phyloP scores from a whole-genome alignment of 208 protist species.

The Trypanosoma vivax region DNA sequence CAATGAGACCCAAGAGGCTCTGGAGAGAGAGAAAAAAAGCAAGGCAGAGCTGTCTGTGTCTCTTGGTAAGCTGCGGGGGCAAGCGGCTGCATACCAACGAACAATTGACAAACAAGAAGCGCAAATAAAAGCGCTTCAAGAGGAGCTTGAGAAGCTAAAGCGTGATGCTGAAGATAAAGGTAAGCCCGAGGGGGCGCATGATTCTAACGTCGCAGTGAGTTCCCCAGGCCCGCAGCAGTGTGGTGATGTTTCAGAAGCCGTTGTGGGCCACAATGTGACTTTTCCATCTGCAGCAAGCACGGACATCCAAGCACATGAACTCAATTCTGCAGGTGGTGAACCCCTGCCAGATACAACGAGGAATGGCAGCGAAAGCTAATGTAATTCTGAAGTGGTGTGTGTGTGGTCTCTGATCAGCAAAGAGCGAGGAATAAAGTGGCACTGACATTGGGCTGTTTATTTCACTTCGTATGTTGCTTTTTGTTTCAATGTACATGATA shows the following conservation, averaged over 20 bases:
- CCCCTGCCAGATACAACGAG: no score
- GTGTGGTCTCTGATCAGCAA: no score
- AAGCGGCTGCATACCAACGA: constrained; percentile 41
- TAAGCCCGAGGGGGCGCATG: background rate
- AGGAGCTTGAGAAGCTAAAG: constrained; percentile 26
- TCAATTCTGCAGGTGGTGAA: no score
- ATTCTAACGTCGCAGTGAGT: background rate
- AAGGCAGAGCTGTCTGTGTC: constrained; percentile 53
- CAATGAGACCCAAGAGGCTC: constrained; percentile 55
- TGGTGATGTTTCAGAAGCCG: background rate
- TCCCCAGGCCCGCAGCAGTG: background rate
- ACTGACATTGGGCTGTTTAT: no score
- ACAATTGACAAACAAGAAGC: constrained; percentile 51
- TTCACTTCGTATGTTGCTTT: no score
- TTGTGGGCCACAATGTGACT: background rate
- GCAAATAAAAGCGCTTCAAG: constrained; percentile 37
- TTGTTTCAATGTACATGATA: no score
- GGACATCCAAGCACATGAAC: no score
- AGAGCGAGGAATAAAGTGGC: no score
- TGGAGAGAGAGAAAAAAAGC: constrained; percentile 58
- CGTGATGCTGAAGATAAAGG: constrained; percentile 1
- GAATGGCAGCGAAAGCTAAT: no score
- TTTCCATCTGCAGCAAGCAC: no score
- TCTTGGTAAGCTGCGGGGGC: constrained; percentile 44
- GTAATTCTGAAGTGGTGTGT: no score